Conservation (phyloP, 257 asterid species). For the Jaltomata sinuosa region DNA sequence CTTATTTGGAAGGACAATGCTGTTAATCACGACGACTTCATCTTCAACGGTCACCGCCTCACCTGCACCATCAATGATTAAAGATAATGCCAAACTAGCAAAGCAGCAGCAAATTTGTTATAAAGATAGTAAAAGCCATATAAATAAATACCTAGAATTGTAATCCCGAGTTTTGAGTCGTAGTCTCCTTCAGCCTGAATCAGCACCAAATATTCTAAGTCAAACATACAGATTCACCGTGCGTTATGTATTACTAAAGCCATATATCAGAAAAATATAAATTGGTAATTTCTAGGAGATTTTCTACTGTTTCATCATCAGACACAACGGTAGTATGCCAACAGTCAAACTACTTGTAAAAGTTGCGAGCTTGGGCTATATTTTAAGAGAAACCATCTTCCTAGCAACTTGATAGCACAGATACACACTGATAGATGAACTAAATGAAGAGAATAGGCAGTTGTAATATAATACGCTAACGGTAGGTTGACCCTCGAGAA, state of each 20-base stretch:
- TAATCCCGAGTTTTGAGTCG: slow-evolving; percentile 63
- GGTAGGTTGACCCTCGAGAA: background rate
- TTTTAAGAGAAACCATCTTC: background rate
- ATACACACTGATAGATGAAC: background rate
- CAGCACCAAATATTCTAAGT: background rate
- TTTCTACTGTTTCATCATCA: background rate
- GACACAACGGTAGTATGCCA: background rate
- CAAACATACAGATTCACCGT: background rate
- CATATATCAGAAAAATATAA: background rate
- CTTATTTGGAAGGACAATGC: slow-evolving; percentile 88
- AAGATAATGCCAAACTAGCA: background rate
- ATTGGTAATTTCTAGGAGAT: background rate
- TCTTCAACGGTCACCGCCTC: slow-evolving; percentile 77
- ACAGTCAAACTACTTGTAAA: background rate
- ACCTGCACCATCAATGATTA: slow-evolving; percentile 34
- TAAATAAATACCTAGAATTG: slow-evolving; percentile 51
- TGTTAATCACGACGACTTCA: slow-evolving; percentile 61
- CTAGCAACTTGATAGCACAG: background rate
- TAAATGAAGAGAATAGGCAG: background rate
- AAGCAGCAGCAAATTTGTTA: background rate
- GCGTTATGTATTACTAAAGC: background rate
- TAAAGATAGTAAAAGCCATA: background rate
- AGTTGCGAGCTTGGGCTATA: background rate
- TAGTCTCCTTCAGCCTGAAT: slow-evolving; percentile 71
- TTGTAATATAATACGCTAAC: background rate